phyloP scores from a whole-genome alignment of 371 early-diverging fungal genomes.

The Mucor saturninus region DNA sequence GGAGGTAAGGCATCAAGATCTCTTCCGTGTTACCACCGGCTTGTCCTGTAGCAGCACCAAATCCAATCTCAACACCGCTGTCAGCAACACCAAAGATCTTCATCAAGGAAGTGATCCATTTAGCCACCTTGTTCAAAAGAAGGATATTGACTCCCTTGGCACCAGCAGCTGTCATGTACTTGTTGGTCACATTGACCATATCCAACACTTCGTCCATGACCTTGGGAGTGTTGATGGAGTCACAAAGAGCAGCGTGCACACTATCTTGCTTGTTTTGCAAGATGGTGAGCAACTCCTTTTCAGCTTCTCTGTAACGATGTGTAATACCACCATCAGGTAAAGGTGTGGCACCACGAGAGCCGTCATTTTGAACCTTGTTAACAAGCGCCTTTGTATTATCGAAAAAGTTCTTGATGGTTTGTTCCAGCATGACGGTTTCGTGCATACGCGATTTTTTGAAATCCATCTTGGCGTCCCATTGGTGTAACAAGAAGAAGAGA shows the following conservation, averaged over 20 bases:
- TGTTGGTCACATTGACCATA: constrained; percentile 82
- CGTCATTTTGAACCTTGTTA: constrained; percentile 60
- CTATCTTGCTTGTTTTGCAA: constrained; percentile 65
- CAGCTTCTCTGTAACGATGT: constrained; percentile 75
- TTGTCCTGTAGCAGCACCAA: constrained; percentile 40
- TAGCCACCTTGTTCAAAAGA: constrained; percentile 78
- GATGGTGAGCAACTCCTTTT: constrained; percentile 61
- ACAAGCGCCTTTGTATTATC: constrained; percentile 78
- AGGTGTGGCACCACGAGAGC: constrained; percentile 47
- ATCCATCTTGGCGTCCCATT: constrained; percentile 93
- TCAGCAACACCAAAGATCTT: constrained; percentile 76
- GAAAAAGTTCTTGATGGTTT: constrained; percentile 87
- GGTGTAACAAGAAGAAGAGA: constrained; percentile 91
- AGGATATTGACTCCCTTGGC: constrained; percentile 58
- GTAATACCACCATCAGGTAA: constrained; percentile 41
- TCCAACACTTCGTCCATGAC: constrained; percentile 85
- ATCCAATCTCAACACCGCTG: constrained; percentile 64
- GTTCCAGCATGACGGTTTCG: constrained; percentile 87
- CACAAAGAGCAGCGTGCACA: constrained; percentile 90
- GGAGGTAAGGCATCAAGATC: constrained; percentile 79
- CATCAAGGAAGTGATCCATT: constrained; percentile 80
- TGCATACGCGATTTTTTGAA: constrained; percentile 85
- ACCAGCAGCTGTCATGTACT: constrained; percentile 67
- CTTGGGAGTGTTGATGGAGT: constrained; percentile 92
- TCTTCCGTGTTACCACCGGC: constrained; percentile 61